Evolutionary conservation across 495 filamentous ascomycete genomes (phyloP).

Genomic region (Penicillium diatomitis): DNA sequence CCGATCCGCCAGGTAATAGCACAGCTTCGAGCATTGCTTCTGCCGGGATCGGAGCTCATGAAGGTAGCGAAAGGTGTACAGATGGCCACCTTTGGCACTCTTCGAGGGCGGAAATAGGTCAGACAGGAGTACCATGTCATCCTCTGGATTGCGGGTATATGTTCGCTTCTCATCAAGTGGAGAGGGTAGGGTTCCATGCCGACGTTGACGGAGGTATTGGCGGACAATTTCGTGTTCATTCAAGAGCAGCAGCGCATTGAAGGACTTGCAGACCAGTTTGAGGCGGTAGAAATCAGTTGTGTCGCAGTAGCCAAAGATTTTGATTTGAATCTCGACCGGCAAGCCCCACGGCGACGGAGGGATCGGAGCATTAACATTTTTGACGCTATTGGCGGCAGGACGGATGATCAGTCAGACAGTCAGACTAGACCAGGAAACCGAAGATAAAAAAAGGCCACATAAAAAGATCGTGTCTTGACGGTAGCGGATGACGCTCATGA

Average conservation of each 20-base stretch:
- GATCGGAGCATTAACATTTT: conserved; percentile 6
- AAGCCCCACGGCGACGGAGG: conserved; percentile 32
- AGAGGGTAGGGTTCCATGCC: conserved; percentile 39
- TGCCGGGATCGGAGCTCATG: conserved; percentile 30
- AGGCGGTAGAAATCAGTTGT: conserved; percentile 27
- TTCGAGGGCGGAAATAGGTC: conserved; percentile 37
- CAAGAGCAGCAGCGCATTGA: conserved; percentile 24
- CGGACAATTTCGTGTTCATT: conserved; percentile 36
- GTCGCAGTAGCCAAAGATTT: conserved; percentile 35
- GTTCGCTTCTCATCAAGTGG: conserved; percentile 28
- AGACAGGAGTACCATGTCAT: conserved; percentile 38
- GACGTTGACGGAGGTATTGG: conserved; percentile 35
- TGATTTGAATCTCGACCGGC: conserved; percentile 37
- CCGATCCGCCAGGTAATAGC: conserved; percentile 36
- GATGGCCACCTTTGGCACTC: conserved; percentile 35
- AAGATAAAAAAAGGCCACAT: not conserved
- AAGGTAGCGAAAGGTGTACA: conserved; percentile 38
- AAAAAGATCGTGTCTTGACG: too few species aligned
- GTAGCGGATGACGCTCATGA: not conserved
- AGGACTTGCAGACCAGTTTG: conserved; percentile 34
- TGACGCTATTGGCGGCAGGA: conserved; percentile 2
- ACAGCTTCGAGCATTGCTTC: conserved; percentile 31
- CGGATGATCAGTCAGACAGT: not conserved
- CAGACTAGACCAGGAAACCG: not conserved
- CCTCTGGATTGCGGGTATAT: conserved; percentile 36